phyloP scores from a whole-genome alignment of 345 rosid genomes.

The Populus pruinosa region DNA sequence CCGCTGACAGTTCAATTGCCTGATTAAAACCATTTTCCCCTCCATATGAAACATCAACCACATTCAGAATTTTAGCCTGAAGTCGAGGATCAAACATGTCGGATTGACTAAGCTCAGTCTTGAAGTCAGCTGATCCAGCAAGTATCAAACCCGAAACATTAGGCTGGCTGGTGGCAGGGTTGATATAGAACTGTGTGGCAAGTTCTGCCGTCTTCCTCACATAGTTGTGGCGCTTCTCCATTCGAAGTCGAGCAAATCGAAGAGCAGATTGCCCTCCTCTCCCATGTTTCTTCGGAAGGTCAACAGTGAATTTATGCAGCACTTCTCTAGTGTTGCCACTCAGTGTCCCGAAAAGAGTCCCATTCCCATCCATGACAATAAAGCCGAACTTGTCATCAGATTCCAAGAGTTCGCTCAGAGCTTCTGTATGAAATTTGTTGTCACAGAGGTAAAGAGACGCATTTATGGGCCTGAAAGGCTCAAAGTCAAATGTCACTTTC shows the following conservation, averaged over 20 bases:
- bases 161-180: constrained; percentile 91
- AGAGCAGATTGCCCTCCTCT: constrained; percentile 98
- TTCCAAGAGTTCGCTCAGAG: constrained; percentile 77
- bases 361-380: constrained; percentile 92
- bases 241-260: constrained; percentile 88
- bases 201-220: constrained; percentile 95
- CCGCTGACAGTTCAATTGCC: constrained; percentile 86
- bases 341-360: constrained; percentile 81
- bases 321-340: constrained; percentile 93
- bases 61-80: constrained; percentile 86
- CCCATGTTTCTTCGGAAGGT: constrained; percentile 90
- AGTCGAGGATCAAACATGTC: constrained; percentile 96
- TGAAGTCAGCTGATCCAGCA: constrained; percentile 95
- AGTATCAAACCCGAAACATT: constrained; percentile 86
- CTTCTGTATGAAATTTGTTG: constrained; percentile 86
- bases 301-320: constrained; percentile 84
- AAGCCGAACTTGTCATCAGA: constrained; percentile 92
- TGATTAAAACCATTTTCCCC: constrained; percentile 94
- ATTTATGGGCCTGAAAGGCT: constrained; percentile 89
- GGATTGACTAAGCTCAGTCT: constrained; percentile 89
- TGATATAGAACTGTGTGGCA: constrained; percentile 85
- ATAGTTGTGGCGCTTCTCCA: constrained; percentile 92
- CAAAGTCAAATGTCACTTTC: constrained; percentile 89
- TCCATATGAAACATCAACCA: constrained; percentile 89
- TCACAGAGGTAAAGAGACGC: constrained; percentile 87